A percentile compares a stretch with the other conserved stretches of the same genome.
Conservation (phyloP, 805 yeast species). For the Pachysolen tannophilus region DNA sequence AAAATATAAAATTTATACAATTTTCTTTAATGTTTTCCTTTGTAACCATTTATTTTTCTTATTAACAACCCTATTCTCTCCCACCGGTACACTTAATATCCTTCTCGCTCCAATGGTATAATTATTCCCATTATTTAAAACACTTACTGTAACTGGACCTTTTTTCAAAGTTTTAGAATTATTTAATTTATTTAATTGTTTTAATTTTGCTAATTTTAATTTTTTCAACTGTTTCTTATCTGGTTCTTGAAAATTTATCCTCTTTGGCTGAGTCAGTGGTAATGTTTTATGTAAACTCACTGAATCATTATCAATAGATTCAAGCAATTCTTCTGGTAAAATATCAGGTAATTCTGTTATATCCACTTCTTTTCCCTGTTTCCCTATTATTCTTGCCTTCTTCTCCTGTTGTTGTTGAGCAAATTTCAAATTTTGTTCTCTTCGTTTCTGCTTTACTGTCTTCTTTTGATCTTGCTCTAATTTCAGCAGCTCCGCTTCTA, state of each 20-base stretch:
- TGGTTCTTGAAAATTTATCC: constrained; percentile 4
- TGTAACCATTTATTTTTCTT: constrained; percentile 12
- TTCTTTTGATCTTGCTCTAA: constrained; percentile 15
- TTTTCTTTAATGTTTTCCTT: constrained; percentile 9
- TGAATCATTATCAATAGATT: constrained; percentile 22
- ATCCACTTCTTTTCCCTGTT: constrained; percentile 9
- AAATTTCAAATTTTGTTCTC: constrained; percentile 19
- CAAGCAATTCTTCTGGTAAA: constrained; percentile 31
- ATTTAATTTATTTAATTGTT: constrained; percentile 23
- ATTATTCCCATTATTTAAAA: constrained; percentile 17
- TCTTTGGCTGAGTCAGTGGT: too few relatives aligned
- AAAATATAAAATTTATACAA: too few relatives aligned
- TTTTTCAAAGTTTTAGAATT: constrained; percentile 21
- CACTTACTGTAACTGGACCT: constrained; percentile 34
- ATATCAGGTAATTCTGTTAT: constrained; percentile 24
- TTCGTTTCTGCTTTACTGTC: constrained; percentile 25
- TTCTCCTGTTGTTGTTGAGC: constrained; percentile 24
- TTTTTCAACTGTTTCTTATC: constrained; percentile 11
- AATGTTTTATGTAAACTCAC: too few relatives aligned
- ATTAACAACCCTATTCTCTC: constrained; percentile 11
- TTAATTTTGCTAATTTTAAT: constrained; percentile 18
- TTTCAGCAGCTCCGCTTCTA: constrained; percentile 8
- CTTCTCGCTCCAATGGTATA: constrained; percentile 2
- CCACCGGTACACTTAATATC: constrained; percentile 15
- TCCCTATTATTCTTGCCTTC: constrained; percentile 12